Conservation (phyloP, 2,329 filamentous ascomycete genomes). For the Fusarium graminum region DNA sequence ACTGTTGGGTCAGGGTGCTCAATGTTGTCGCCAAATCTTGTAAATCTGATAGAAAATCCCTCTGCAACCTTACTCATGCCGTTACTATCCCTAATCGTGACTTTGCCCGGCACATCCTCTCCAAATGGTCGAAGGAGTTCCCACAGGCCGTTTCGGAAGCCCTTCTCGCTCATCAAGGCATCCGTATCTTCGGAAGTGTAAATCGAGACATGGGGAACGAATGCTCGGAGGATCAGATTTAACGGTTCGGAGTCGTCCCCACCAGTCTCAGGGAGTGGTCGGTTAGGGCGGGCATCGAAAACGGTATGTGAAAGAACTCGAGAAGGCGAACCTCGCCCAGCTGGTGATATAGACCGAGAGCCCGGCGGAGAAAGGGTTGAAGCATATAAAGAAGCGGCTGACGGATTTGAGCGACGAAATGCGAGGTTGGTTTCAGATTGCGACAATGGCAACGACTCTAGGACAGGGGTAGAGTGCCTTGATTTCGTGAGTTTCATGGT, state of each 20-base stretch:
- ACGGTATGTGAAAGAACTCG: slow-evolving; percentile 70
- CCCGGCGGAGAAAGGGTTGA: slow-evolving; percentile 76
- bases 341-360: slow-evolving; percentile 76
- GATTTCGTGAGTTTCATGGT: slow-evolving; percentile 70
- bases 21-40: slow-evolving; percentile 73
- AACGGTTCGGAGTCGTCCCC: slow-evolving; percentile 67
- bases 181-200: slow-evolving; percentile 91
- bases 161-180: slow-evolving; percentile 82
- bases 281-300: slow-evolving; percentile 62
- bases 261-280: slow-evolving; percentile 59
- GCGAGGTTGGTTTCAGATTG: slow-evolving; percentile 67
- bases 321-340: slow-evolving; percentile 70
- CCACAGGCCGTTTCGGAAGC: slow-evolving; percentile 83
- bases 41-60: slow-evolving; percentile 91
- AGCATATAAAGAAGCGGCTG: slow-evolving; percentile 72
- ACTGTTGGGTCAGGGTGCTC: slow-evolving; percentile 62
- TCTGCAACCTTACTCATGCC: slow-evolving; percentile 87
- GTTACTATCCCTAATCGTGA: slow-evolving; percentile 90
- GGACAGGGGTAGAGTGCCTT: slow-evolving; percentile 68
- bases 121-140: slow-evolving; percentile 92
- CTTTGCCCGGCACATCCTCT: slow-evolving; percentile 86
- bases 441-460: slow-evolving; percentile 61
- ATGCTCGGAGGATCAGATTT: slow-evolving; percentile 81
- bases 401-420: slow-evolving; percentile 67
- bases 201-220: slow-evolving; percentile 89